Base-by-base conservation (phyloP, 805 yeast species). In the Pichia cephalocereana region DNA sequence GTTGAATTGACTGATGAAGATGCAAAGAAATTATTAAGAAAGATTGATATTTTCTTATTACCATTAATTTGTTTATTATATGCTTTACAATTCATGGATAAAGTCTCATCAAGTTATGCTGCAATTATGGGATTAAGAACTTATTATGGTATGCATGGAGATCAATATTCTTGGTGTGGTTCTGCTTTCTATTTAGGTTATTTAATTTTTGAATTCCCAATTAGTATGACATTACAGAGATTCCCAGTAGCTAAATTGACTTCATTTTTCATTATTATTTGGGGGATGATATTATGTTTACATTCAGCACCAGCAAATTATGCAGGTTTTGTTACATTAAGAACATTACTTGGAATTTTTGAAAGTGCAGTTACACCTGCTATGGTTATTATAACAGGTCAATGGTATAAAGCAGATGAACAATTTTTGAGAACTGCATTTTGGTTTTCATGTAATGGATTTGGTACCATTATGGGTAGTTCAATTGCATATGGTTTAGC, bases 21-120 rank as follows among this genome's bases (percentile, higher is more conserved):
- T 11, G 51, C 28, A 11, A 51, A 41, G 30, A 45, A 38, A 12
- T 31, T 52, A 15, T 32, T 52, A 5, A 34, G 49, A 23, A 81
- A 79, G 55, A 72, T 78, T 27, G 85, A 80, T 57, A 41, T 70
- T 18, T 70, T 62, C 50, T 52, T 80, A 52, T 61, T 77, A 55
- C 80, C 85, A 1, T 49, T 79, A 46, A 66, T 80, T 63, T 71
- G 75, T 52, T 48, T 71, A 26, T 55, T 76, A 27, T 75, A 76
- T 61, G 69, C 76, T 14, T 60, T 73, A 19, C 84, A 79, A 61
- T 76, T 69, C 53, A 75, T 81, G 80, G 87, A 81, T 63, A 81
- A 81, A 58, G 63, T 67, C 19, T 65, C 83, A 4, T 71, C 69
- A 43, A 67, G 77, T 23, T 73, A 71, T 47, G 83, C 86, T 0